Base-by-base conservation (phyloP, 345 rosid genomes). In the Arabis alpina region DNA sequence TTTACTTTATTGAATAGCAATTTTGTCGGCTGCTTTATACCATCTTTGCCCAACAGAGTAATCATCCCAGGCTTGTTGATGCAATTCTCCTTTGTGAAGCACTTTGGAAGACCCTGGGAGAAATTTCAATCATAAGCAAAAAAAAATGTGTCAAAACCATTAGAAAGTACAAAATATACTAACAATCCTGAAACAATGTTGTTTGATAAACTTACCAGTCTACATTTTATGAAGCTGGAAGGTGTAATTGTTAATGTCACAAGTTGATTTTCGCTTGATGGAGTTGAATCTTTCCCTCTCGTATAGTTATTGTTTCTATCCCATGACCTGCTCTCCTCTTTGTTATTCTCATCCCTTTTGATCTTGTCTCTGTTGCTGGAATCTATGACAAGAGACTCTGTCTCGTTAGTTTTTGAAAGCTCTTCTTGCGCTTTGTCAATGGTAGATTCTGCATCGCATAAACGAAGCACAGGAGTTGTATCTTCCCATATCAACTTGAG, bases 401-500 rank as follows among this genome's bases (percentile, higher is more conserved):
- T 61, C 66, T 43, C 27, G 10, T 45, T 44, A 10, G 42, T 27
- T 45, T 45, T 15, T 14, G 14, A 15, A 45, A 28, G 14, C 10
- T 30, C 42, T 45, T 62, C 43, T 47, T 45, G 42, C 54, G 30
- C 67, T 62, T 30, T 62, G 43, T 45, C 66, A 15, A 5, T 10
- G 30, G 24, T 32, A 62, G 54, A 62, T 14, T 62, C 43, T 47
- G 2, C 54, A 45, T n/a, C 12, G 8, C 43, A 62, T 11, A 62
- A 62, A 30, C 54, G 45, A 47, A 62, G 41, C 30, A 47, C 11
- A 30, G 58, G 69, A 64, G 23, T 50, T 64, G 57, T 48, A 32
- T 24, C 69, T 13, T 64, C 56, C 70, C 60, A 65, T n/a, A 39
- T 40, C 14, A 65, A 24, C 39, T 65, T 12, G 32, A 65, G 27